phyloP scores from a whole-genome alignment of 2,329 filamentous ascomycete genomes.

The Fusarium agapanthi region DNA sequence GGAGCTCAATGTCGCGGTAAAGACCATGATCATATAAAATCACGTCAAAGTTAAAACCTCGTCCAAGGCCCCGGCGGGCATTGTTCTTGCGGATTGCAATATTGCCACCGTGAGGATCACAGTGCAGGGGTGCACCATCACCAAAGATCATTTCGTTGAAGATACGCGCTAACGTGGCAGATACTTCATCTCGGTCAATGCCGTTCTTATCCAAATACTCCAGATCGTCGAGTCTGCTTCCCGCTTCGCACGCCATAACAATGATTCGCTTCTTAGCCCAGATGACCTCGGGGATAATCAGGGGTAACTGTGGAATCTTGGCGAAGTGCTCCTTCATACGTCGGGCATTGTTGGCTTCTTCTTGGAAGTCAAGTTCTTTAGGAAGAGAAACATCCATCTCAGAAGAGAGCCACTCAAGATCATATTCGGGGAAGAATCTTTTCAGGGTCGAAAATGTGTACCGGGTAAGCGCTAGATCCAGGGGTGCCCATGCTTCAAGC shows the following conservation, averaged over 20 bases:
- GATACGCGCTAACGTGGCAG: conserved; percentile 85
- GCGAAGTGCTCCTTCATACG: conserved; percentile 84
- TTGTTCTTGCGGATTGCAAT: conserved; percentile 87
- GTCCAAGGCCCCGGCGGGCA: conserved; percentile 57
- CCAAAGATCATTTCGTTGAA: conserved; percentile 99
- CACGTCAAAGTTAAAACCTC: conserved; percentile 85
- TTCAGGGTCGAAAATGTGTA: conserved; percentile 93
- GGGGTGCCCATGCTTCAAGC: conserved; percentile 86
- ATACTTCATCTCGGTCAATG: conserved; percentile 96
- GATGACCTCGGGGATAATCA: conserved; percentile 88
- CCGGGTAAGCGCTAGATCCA: conserved; percentile 85
- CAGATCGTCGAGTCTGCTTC: conserved; percentile 87
- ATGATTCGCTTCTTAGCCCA: conserved; percentile 91
- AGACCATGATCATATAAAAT: conserved; percentile 97
- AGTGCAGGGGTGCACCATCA: conserved; percentile 86
- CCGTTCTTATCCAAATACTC: conserved; percentile 83
- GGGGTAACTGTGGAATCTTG: conserved; percentile 75
- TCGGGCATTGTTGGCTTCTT: conserved; percentile 85
- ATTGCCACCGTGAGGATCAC: conserved; percentile 96
- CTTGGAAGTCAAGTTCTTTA: conserved; percentile 88
- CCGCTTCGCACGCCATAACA: conserved; percentile 93
- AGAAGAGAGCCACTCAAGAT: conserved; percentile 91
- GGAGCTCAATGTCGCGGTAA: conserved; percentile 87
- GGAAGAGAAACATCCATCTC: conserved; percentile 94
- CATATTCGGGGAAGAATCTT: conserved; percentile 95